Base-by-base conservation (phyloP, 352 stramenopile genomes). In the Aphanomyces astaci region DNA sequence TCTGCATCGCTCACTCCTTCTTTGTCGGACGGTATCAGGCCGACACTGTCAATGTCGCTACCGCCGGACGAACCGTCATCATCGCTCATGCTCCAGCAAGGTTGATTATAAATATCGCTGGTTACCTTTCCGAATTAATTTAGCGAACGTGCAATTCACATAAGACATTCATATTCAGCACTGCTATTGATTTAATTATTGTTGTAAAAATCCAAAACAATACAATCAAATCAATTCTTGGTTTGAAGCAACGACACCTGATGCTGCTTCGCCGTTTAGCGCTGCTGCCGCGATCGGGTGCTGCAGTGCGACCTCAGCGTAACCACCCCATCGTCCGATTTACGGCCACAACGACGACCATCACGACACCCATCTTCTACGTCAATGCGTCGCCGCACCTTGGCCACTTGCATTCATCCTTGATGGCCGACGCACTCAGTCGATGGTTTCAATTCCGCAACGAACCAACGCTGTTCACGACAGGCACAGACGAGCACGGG, bases 341-440 rank as follows among this genome's bases (percentile, higher is more conserved):
- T 24, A 31, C 62, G 82, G 36, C 36, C 15, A 77, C 64, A 39
- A 70, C 67, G 31, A 79, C 77, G 30, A 78, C 85, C 31, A 82
- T 99, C 62, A 99, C 95, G 59, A 99, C 97, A n/a, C 97, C 97
- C 5, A 99, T 99, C 70, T 99, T 98, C 78, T 99, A 99, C 80
- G 96, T 99, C 43, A 99, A 99, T 73, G 97, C 97, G 72, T 89
- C 96, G 73, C 97, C 97, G 25, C 97, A 99, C 81, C 98, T 99
- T 57, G 97, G 97, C 46, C 97, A 99, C 84, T 94, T 98, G 45
- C 98, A 99, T 83, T 99, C 96, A 51, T 91, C 86, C 2, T 78
- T 98, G 63, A 79, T 99, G 40, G 87, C 78, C 65, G 96, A 88
- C 73, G 93, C 74, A 54, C 89, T 88, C 70, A 82, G 70, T 63